These are phyloP conservation scores for Cercospora janseana DNA, from an alignment of 2,329 filamentous ascomycete species.

Conservation along the genomic window DNA sequence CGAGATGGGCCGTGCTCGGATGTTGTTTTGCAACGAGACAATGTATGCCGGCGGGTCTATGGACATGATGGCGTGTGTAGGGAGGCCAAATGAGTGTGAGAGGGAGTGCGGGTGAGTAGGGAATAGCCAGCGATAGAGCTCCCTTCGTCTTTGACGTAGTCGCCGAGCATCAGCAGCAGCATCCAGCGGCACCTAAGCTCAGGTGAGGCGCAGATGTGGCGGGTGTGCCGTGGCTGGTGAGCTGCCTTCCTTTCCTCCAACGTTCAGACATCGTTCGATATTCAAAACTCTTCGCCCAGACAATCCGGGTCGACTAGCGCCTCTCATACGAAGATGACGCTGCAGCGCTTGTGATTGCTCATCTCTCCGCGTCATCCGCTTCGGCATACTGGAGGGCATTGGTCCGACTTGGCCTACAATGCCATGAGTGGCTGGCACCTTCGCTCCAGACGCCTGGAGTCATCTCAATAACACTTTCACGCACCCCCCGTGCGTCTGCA, in stretches of 20 bases:
- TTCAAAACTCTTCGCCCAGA: no score
- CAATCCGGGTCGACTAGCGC: no score
- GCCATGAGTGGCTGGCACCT: not conserved
- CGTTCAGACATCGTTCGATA: no score
- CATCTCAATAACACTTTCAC: not conserved
- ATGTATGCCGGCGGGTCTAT: slow-evolving; percentile 88
- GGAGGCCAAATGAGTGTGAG: slow-evolving; percentile 1
- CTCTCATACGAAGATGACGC: no score
- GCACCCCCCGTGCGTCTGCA: not conserved
- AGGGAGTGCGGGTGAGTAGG: not conserved
- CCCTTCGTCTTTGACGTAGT: slow-evolving; percentile 7
- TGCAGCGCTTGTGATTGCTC: no score
- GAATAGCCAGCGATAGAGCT: not conserved
- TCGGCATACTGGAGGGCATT: no score
- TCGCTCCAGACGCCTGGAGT: slow-evolving; percentile 9
- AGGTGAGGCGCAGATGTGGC: not conserved
- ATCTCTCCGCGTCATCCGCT: no score
- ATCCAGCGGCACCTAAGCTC: not conserved
- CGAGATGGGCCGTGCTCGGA: slow-evolving; percentile 89
- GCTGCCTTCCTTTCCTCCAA: no score
- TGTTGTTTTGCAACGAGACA: slow-evolving; percentile 90
- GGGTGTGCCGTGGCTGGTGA: not conserved
- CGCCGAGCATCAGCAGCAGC: not conserved
- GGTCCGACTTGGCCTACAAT: not conserved
- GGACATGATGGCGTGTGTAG: slow-evolving; percentile 61